Percentiles rank a stretch among this genome's conserved stretches.
phyloP scores from a whole-genome alignment of 148 eudicot genomes.

The Rhododendron griersonianum region DNA sequence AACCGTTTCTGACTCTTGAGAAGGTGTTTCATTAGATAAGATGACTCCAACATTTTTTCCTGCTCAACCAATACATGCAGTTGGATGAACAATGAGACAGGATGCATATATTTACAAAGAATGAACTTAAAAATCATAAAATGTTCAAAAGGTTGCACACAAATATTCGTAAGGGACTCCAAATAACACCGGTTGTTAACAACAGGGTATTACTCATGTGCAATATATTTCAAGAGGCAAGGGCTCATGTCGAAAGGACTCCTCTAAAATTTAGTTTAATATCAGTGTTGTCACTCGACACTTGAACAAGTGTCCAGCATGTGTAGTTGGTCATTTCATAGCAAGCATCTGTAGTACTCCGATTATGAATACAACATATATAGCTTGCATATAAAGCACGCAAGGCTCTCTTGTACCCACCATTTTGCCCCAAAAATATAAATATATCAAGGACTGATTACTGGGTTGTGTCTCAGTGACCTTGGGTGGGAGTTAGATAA shows the following conservation, averaged over 20 bases:
- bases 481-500: background rate
- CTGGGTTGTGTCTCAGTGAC: background rate
- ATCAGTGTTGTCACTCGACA: background rate
- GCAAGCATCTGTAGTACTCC: background rate
- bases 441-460: background rate
- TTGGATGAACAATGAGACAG: background rate
- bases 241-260: background rate
- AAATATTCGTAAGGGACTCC: background rate
- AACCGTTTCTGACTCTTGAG: slow-evolving; percentile 37
- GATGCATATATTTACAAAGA: background rate
- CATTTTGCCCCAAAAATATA: background rate
- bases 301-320: background rate
- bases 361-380: background rate
- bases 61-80: slow-evolving; percentile 23
- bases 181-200: background rate
- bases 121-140: background rate
- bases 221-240: background rate
- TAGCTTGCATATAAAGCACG: background rate
- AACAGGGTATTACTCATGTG: background rate
- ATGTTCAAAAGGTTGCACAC: background rate
- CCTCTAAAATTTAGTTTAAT: background rate
- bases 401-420: background rate
- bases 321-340: background rate
- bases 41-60: slow-evolving; percentile 76
- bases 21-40: slow-evolving; percentile 28